Evolutionary conservation across 805 yeast species (phyloP).

Genomic region (Teunomyces atbi): DNA sequence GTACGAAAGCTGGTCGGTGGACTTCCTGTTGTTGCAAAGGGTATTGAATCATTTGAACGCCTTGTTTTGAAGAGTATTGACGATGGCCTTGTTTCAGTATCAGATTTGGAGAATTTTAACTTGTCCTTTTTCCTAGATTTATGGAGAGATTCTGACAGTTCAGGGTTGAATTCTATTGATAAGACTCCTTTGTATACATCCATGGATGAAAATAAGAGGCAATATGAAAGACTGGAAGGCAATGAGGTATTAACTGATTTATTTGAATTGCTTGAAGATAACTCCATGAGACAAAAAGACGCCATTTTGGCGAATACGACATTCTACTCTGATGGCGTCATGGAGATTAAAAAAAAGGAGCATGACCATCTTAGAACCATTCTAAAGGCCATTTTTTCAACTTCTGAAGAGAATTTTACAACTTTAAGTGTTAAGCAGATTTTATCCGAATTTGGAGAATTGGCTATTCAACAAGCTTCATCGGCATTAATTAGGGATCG

Average conservation of each 20-base stretch:
- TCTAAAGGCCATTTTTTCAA: constrained; percentile 58
- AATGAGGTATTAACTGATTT: constrained; percentile 16
- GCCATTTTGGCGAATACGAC: constrained; percentile 45
- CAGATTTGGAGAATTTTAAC: constrained; percentile 52
- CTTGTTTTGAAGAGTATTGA: constrained; percentile 59
- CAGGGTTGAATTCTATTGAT: constrained; percentile 26
- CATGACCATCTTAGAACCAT: constrained; percentile 39
- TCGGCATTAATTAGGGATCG: constrained; percentile 51
- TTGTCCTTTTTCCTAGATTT: constrained; percentile 51
- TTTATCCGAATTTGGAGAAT: constrained; percentile 46
- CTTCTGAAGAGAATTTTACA: constrained; percentile 48
- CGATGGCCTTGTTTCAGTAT: constrained; percentile 48
- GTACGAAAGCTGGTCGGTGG: constrained; percentile 52
- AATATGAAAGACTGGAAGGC: constrained; percentile 42
- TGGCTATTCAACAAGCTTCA: constrained; percentile 49
- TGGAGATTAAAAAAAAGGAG: constrained; percentile 10
- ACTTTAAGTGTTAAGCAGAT: constrained; percentile 45
- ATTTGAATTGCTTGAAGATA: constrained; percentile 48
- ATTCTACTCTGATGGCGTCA: constrained; percentile 36
- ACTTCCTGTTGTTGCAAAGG: constrained; percentile 52
- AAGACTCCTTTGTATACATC: constrained; percentile 39
- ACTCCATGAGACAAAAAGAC: constrained; percentile 74
- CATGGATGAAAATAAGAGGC: constrained; percentile 47
- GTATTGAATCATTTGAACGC: constrained; percentile 66
- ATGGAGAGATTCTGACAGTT: constrained; percentile 61